phyloP scores from a whole-genome alignment of 2,329 filamentous ascomycete species.

The Helicocarpus griseus region DNA sequence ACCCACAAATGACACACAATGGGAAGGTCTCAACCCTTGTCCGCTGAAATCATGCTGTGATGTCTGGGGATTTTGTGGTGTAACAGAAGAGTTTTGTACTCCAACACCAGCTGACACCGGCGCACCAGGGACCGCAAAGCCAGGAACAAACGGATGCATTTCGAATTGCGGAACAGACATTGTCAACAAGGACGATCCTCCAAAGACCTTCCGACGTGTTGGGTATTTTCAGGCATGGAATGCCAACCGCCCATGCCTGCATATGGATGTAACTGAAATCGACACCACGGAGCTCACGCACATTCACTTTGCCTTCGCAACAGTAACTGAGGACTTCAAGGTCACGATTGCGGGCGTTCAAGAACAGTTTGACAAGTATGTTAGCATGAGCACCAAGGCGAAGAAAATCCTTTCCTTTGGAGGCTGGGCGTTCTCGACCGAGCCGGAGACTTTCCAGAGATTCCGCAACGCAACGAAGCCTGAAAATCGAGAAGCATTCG shows the following conservation, averaged over 20 bases:
- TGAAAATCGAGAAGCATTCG: constrained; percentile 30
- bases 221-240: constrained; percentile 27
- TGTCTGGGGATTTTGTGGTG: constrained; percentile 31
- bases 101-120: constrained; percentile 17
- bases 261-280: constrained; percentile 17
- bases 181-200: constrained; percentile 16
- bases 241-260: constrained; percentile 21
- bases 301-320: constrained; percentile 29
- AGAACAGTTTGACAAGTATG: constrained; percentile 5
- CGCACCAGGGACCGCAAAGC: constrained; percentile 26
- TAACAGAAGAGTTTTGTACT: constrained; percentile 36
- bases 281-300: constrained; percentile 19
- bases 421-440: constrained; percentile 34
- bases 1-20: constrained; percentile 23
- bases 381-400: background rate
- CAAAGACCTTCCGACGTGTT: constrained; percentile 14
- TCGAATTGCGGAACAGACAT: constrained; percentile 34
- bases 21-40: constrained; percentile 38
- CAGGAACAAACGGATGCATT: constrained; percentile 30
- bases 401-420: constrained; percentile 35
- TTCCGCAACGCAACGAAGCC: constrained; percentile 26
- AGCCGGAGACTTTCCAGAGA: constrained; percentile 26
- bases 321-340: constrained; percentile 22
- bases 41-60: constrained; percentile 36
- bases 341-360: constrained; percentile 15